phyloP scores from a whole-genome alignment of 371 early-diverging fungal genomes.

The Syncephalis fuscata region DNA sequence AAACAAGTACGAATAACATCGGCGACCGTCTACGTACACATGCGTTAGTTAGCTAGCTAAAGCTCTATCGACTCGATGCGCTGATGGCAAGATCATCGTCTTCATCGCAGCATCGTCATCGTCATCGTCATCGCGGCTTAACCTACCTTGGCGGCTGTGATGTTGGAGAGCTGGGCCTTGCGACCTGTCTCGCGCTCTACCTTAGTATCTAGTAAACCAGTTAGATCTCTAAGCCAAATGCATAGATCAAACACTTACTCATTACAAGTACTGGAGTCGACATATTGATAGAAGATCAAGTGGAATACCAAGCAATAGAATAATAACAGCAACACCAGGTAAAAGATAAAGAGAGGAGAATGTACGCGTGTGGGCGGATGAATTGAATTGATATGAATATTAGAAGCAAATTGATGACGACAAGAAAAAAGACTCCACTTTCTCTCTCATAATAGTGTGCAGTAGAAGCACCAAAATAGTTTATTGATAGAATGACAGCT shows the following conservation, averaged over 20 bases:
- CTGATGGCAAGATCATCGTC: background rate
- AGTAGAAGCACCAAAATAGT: too few relatives aligned
- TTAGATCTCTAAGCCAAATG: too few relatives aligned
- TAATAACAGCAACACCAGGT: background rate
- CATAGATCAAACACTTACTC: too few relatives aligned
- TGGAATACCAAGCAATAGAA: background rate
- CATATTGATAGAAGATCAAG: background rate
- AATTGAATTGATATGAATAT: too few relatives aligned
- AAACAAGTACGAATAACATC: constrained; percentile 98
- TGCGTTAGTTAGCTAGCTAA: background rate
- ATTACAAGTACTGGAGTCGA: background rate
- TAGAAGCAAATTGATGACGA: background rate
- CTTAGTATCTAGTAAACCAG: constrained; percentile 48
- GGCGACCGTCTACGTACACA: constrained; percentile 61
- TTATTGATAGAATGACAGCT: too few relatives aligned
- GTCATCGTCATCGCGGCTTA: background rate
- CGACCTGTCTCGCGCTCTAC: constrained; percentile 91
- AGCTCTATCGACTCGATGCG: background rate
- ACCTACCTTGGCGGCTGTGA: constrained; percentile 87
- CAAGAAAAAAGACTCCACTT: background rate
- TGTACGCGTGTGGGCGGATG: background rate
- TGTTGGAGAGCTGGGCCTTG: constrained; percentile 94
- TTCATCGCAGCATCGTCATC: background rate
- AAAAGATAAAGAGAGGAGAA: background rate
- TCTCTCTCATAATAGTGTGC: background rate